These are phyloP conservation scores for Xylaria sp. DNA, from an alignment of 2,329 filamentous ascomycete species.

Conservation along the genomic window DNA sequence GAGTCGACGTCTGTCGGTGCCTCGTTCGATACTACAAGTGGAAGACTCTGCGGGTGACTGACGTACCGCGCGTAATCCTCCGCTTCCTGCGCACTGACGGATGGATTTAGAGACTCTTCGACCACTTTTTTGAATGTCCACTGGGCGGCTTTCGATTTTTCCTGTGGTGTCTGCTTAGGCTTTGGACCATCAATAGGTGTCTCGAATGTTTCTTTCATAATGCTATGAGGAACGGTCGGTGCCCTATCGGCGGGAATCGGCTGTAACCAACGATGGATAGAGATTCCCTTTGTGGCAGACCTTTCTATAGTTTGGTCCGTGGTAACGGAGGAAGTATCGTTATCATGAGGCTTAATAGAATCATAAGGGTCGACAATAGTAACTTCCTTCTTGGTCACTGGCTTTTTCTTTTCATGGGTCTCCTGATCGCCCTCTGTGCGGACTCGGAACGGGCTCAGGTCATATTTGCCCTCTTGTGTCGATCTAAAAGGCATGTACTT, in stretches of 20 bases:
- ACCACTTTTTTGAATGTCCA: constrained; percentile 91
- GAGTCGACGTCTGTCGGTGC: constrained; percentile 67
- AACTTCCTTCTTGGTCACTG: constrained; percentile 69
- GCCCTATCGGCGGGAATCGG: constrained; percentile 53
- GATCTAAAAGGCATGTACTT: constrained; percentile 82
- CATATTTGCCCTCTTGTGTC: constrained; percentile 77
- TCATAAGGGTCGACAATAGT: constrained; percentile 72
- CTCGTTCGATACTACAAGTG: constrained; percentile 79
- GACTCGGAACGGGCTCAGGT: constrained; percentile 88
- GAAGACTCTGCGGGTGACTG: constrained; percentile 86
- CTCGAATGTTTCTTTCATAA: constrained; percentile 62
- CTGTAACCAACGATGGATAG: constrained; percentile 71
- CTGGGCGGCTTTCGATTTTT: constrained; percentile 85
- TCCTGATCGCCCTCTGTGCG: constrained; percentile 72
- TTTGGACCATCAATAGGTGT: constrained; percentile 52
- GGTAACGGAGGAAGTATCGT: constrained; percentile 53
- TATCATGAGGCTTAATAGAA: constrained; percentile 51
- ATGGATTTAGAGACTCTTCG: constrained; percentile 84
- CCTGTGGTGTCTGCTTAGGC: constrained; percentile 68
- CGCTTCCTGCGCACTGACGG: constrained; percentile 78
- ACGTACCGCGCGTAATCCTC: constrained; percentile 92
- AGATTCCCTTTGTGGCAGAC: constrained; percentile 59
- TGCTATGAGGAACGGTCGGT: constrained; percentile 56
- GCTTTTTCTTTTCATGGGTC: constrained; percentile 68
- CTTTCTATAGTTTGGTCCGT: constrained; percentile 50